Percentiles rank a stretch among this genome's conserved stretches.
Evolutionary conservation across 495 filamentous ascomycete species (phyloP).

Genomic region (Amniculicola lignicola): DNA sequence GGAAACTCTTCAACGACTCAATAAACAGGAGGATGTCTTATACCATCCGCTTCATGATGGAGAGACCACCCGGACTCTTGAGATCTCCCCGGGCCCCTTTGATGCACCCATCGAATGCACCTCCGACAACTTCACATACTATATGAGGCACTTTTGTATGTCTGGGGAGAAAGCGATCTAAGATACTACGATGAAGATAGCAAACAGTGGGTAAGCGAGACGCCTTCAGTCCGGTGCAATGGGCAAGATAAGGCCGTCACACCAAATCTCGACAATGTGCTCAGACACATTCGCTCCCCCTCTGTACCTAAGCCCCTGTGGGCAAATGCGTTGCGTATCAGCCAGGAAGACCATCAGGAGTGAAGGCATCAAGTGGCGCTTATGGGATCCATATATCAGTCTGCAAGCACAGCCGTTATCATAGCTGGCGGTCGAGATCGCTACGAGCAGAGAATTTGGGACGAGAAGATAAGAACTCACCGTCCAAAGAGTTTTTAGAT

Average conservation of each 20-base stretch:
- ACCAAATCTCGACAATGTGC: neutral
- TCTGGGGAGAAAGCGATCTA: neutral
- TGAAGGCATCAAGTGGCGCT: constrained; percentile 8
- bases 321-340: constrained; percentile 16
- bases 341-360: constrained; percentile 8
- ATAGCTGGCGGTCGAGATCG: neutral
- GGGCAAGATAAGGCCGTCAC: neutral
- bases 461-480: too few relatives aligned
- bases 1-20: neutral
- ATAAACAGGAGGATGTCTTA: neutral
- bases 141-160: constrained; percentile 14
- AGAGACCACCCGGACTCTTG: neutral
- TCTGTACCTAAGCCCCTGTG: neutral
- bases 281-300: neutral
- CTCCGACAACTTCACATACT: neutral
- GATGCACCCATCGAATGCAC: neutral
- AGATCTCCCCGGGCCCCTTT: neutral
- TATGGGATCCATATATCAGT: constrained; percentile 6
- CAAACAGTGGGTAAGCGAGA: neutral
- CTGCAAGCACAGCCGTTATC: neutral
- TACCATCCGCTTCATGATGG: neutral
- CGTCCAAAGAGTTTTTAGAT: too few relatives aligned
- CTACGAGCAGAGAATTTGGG: neutral
- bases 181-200: neutral
- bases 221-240: neutral